Evolutionary conservation across 176 grass and related monocot species (phyloP).

Genomic region (Ensete glaucum): DNA sequence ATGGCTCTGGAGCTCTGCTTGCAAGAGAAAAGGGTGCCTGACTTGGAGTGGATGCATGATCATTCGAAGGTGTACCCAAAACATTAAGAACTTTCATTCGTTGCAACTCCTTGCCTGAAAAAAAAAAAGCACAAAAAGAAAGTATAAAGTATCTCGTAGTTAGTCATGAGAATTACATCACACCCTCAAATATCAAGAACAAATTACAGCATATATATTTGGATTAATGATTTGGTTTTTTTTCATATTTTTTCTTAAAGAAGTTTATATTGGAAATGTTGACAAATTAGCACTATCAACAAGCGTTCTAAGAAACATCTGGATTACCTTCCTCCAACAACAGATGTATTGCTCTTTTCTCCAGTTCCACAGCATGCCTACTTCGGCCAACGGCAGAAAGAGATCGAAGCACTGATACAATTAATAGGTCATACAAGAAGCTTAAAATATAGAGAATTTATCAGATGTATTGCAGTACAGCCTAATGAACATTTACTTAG

Average conservation of each 20-base stretch:
- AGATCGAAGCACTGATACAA: slow-evolving; percentile 50
- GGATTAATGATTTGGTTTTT: not conserved
- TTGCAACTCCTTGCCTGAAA: slow-evolving; percentile 56
- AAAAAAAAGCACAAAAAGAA: not conserved
- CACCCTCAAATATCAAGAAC: too few relatives aligned
- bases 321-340: slow-evolving; percentile 84
- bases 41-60: slow-evolving; percentile 1
- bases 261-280: not conserved
- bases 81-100: slow-evolving; percentile 71
- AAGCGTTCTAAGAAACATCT: slow-evolving; percentile 19
- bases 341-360: slow-evolving; percentile 85
- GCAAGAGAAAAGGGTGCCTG: not conserved
- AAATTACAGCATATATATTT: not conserved
- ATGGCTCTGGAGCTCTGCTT: not conserved
- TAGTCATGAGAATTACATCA: not conserved
- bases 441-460: not conserved
- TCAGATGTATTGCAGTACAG: not conserved
- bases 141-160: not conserved
- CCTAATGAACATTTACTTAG: not conserved
- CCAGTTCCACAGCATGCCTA: slow-evolving; percentile 70
- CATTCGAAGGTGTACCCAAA: slow-evolving; percentile 51
- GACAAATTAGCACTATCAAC: not conserved
- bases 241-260: not conserved
- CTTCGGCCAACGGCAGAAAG: slow-evolving; percentile 64
- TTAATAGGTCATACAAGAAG: not conserved